Evolutionary conservation across 345 rosid species (phyloP), one percentile per base, ranked within the genome.

Genomic region (Kernera saxatilis): DNA sequence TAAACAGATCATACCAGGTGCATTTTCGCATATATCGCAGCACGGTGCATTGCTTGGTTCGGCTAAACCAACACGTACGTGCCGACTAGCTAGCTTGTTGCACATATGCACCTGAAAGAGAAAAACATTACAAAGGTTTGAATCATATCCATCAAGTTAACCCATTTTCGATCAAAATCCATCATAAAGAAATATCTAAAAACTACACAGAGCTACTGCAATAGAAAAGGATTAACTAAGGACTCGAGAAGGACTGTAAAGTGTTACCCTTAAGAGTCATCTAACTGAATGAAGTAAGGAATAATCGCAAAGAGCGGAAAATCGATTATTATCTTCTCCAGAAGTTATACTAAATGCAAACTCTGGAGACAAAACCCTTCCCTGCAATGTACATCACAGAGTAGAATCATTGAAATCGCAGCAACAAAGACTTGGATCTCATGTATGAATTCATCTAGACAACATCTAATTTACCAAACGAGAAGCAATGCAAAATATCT

Each of bases 11-110:
- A 74, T 80, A 90, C 93, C 96, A 74, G 96, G 93, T 39, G 91
- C 91, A 79, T 76, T 87, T 76, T 90, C 93, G 67, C 96, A 90
- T 54, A 87, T 90, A 74, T 90, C 96, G 72, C 96, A 90, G 41
- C 89, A 87, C 0, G 87, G 93, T 12, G 85, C 91, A 70, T 77
- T 86, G 68, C 88, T 90, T 6, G 93, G 93, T 66, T 74, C 83
- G 8, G 93, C 91, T 59, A 90, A 84, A 54, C 93, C 91, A 19
- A 90, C 90, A 40, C 96, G 78, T 41, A 90, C 86, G 77, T 90
- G 96, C 19, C 93, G 77, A 73, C 87, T 86, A 37, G 96, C 96
- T 55, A 90, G 87, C 84, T 90, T 90, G 80, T 90, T 90, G 74
- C 93, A 87, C 86, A 84, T 70, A 74, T 90, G 96, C 44, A 90